phyloP scores from a whole-genome alignment of 768 basidiomycete species.

The Boletus rubescentipes region DNA sequence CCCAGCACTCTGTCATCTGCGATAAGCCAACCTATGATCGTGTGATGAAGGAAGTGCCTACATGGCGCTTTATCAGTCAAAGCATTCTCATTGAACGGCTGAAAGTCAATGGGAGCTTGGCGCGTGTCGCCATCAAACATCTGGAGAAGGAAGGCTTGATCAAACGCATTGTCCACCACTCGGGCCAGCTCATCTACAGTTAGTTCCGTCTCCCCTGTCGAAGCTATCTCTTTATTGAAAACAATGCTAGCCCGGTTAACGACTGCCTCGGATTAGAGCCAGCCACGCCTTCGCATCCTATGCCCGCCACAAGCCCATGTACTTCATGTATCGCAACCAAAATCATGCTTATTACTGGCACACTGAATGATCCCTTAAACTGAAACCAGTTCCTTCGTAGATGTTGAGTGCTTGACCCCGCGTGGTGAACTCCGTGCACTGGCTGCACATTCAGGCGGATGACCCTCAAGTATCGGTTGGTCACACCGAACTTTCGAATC shows the following conservation, averaged over 20 bases:
- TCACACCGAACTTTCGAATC: not conserved
- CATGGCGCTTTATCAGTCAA: conserved; percentile 98
- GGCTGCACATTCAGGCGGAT: not conserved
- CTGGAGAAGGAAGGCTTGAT: conserved; percentile 93
- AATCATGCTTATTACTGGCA: conserved; percentile 29
- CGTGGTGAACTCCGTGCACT: not conserved
- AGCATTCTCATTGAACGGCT: conserved; percentile 98
- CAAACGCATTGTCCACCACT: conserved; percentile 96
- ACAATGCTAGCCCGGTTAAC: conserved; percentile 42
- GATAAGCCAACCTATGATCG: conserved; percentile 93
- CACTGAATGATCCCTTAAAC: not conserved
- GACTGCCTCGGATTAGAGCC: conserved; percentile 39
- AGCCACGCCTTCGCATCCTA: conserved; percentile 19
- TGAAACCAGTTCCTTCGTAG: not conserved
- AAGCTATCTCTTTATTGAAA: conserved; percentile 2
- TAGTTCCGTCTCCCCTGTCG: conserved; percentile 35
- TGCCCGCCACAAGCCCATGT: conserved; percentile 36
- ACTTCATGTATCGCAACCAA: conserved; percentile 32
- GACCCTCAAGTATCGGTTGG: not conserved
- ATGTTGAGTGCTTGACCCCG: not conserved
- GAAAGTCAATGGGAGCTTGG: conserved; percentile 94
- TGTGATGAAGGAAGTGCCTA: conserved; percentile 97
- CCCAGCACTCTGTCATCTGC: conserved; percentile 91
- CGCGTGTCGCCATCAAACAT: conserved; percentile 87
- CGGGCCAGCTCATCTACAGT: conserved; percentile 95